Percentiles rank a stretch among this genome's conserved stretches.
Conservation (phyloP, 2,329 filamentous ascomycete species). For the Aspergillus fumigatus region DNA sequence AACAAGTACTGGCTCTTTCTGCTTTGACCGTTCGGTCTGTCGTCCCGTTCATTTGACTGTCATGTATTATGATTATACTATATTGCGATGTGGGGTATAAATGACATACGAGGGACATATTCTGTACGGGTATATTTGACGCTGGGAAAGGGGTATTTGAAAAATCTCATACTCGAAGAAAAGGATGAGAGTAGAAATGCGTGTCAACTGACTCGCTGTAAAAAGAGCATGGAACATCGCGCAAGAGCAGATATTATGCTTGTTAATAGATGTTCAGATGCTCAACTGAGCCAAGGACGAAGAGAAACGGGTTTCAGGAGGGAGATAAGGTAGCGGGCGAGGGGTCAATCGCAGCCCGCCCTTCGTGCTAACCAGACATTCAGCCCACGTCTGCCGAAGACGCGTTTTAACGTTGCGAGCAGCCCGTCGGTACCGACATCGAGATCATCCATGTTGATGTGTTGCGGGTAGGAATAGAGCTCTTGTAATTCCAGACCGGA, state of each 20-base stretch:
- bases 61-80: not conserved
- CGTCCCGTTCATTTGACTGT: not conserved
- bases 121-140: not conserved
- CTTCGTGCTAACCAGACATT: slow-evolving; percentile 45
- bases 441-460: slow-evolving; percentile 50
- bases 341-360: slow-evolving; percentile 20
- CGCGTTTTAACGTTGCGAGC: slow-evolving; percentile 40
- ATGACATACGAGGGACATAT: not conserved
- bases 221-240: not conserved
- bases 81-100: slow-evolving; percentile 8
- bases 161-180: not conserved
- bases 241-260: not conserved
- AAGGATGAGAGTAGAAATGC: not conserved
- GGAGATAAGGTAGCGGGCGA: not conserved
- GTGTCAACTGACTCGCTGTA: not conserved
- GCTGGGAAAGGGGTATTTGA: not conserved
- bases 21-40: not conserved
- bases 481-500: slow-evolving; percentile 31
- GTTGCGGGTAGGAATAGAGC: slow-evolving; percentile 42
- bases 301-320: not conserved
- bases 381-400: slow-evolving; percentile 46
- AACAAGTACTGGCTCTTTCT: not conserved
- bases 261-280: not conserved
- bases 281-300: not conserved
- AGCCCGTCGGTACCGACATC: slow-evolving; percentile 49